These are phyloP conservation scores for Parasarocladium wereldwijsianum DNA, from an alignment of 2,329 filamentous ascomycete genomes.

Conservation along the genomic window DNA sequence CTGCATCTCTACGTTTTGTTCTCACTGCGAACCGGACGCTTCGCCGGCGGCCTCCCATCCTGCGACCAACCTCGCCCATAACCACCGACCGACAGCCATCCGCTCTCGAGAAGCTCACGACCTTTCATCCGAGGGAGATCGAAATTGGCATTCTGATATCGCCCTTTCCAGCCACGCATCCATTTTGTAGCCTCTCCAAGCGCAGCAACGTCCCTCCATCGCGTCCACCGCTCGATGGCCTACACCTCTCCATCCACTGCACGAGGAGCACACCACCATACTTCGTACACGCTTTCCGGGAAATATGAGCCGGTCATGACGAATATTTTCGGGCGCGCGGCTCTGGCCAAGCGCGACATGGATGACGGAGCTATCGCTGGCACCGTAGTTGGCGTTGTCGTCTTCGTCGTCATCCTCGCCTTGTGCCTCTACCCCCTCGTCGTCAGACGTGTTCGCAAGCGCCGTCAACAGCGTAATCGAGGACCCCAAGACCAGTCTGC, in stretches of 20 bases:
- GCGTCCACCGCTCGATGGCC: too few species aligned
- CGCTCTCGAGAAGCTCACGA: not conserved
- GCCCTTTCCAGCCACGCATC: not conserved
- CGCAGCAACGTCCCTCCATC: too few species aligned
- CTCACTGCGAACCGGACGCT: not conserved
- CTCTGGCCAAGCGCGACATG: conserved; percentile 14
- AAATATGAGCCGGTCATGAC: conserved; percentile 6
- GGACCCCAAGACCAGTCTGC: conserved; percentile 8
- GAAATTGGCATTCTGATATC: not conserved
- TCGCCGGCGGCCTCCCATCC: conserved; percentile 4
- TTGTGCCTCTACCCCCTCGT: conserved; percentile 25
- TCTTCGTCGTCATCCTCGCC: conserved; percentile 17
- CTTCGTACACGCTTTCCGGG: not conserved
- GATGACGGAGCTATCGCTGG: conserved; percentile 22
- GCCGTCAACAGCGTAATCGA: conserved; percentile 4
- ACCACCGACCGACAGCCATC: not conserved
- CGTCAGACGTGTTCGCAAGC: conserved; percentile 14
- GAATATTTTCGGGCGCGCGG: conserved; percentile 9
- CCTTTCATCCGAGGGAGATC: not conserved
- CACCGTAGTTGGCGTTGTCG: conserved; percentile 19
- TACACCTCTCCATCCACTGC: not conserved
- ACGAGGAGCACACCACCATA: conserved; percentile 2
- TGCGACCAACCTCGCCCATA: not conserved
- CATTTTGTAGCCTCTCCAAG: not conserved
- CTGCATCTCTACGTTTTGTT: not conserved